Evolutionary conservation across 768 basidiomycete species (phyloP).

Genomic region (Boletus barrowsii): DNA sequence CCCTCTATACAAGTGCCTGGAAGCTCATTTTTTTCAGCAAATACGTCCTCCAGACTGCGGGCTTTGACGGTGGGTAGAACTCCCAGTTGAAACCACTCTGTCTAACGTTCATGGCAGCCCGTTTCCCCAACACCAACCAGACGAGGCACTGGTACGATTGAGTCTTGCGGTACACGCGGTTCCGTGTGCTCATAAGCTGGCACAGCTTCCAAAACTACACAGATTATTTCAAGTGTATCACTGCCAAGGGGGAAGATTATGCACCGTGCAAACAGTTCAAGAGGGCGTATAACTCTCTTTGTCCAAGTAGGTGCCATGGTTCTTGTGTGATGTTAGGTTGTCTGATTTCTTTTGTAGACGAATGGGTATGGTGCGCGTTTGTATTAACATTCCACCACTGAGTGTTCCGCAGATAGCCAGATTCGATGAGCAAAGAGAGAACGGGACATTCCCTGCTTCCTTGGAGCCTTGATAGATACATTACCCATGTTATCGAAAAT

Average conservation of each 20-base stretch:
- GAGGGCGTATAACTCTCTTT: constrained; percentile 91
- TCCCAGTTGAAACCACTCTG: not conserved
- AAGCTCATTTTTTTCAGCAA: constrained; percentile 48
- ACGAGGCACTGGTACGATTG: constrained; percentile 85
- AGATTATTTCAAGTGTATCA: constrained; percentile 97
- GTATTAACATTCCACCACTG: not conserved
- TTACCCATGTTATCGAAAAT: not conserved
- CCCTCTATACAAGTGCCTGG: not conserved
- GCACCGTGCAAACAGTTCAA: constrained; percentile 99
- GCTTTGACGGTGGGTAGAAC: constrained; percentile 73
- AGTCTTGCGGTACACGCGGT: not conserved
- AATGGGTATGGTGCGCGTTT: constrained; percentile 65
- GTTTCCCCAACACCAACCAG: constrained; percentile 91
- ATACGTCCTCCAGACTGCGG: constrained; percentile 90
- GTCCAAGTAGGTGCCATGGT: constrained; percentile 75
- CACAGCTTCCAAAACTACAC: constrained; percentile 91
- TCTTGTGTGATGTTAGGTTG: not conserved
- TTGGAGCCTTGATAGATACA: constrained; percentile 61
- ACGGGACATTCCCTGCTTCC: constrained; percentile 87
- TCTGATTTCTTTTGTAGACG: constrained; percentile 50
- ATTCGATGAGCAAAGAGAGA: constrained; percentile 96
- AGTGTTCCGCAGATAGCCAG: constrained; percentile 58
- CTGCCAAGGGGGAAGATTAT: constrained; percentile 97
- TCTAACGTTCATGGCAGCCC: constrained; percentile 48
- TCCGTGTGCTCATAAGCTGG: not conserved